These are phyloP conservation scores for Podaxis rugospora DNA, from an alignment of 768 basidiomycete genomes.

Conservation along the genomic window DNA sequence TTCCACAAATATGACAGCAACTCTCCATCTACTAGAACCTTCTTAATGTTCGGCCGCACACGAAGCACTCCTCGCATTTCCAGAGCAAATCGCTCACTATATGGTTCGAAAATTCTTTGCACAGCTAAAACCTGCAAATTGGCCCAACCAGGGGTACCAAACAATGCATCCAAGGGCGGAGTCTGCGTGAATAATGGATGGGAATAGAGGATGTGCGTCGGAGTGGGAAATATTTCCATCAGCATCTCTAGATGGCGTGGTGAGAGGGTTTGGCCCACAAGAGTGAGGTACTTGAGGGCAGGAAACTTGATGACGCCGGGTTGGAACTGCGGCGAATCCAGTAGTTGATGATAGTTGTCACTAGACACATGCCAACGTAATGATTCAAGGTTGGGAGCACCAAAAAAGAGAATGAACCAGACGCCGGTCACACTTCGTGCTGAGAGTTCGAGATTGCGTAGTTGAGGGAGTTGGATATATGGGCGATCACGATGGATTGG, in stretches of 20 bases:
- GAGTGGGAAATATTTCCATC: not conserved
- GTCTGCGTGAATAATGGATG: not conserved
- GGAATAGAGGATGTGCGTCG: conserved; percentile 2
- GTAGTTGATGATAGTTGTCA: conserved; percentile 18
- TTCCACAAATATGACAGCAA: not conserved
- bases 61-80: not conserved
- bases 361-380: conserved; percentile 29
- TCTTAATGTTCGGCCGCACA: not conserved
- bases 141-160: not conserved
- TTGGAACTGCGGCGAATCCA: conserved; percentile 18
- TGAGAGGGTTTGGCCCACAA: conserved; percentile 1
- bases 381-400: conserved; percentile 27
- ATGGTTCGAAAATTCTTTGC: not conserved
- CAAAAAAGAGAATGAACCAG: conserved; percentile 24
- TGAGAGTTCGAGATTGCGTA: conserved; percentile 23
- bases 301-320: conserved; percentile 22
- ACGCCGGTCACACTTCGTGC: conserved; percentile 20
- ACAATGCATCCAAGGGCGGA: not conserved
- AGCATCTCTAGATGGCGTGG: not conserved
- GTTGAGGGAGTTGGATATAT: conserved; percentile 19
- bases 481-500: conserved; percentile 11
- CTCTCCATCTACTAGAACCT: not conserved
- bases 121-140: not conserved
- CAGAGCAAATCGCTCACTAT: not conserved
- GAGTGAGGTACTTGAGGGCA: conserved; percentile 29